Evolutionary conservation across 2,329 filamentous ascomycete species (phyloP), one percentile per base, ranked within the genome.

Genomic region (Exophiala xenobiotica): DNA sequence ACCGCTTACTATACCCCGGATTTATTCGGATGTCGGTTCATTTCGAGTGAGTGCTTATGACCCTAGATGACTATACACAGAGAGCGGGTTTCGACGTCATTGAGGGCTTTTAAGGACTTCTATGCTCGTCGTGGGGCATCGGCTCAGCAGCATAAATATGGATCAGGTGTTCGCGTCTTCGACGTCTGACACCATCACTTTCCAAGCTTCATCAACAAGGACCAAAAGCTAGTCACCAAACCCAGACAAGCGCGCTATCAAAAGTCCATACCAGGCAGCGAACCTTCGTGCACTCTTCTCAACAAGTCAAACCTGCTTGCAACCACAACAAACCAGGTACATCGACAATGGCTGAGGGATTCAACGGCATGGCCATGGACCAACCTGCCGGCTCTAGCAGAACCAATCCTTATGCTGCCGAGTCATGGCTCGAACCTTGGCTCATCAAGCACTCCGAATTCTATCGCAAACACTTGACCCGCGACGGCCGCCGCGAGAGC

Each of bases 361-460:
- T 51, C 38, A 57, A 53, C 38, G 54, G 50, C 23, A 27, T 56
- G 45, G 52, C 53, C 38, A 53, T 58, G 43, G 57, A 60, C 44
- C 57, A 59, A 37, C 54, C 54, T 18, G 51, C 44, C 11, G 57
- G 54, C 26, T 31, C 52, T 11, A 40, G 41, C 46, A 52, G 44
- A 16, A 40, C 33, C n/a, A 51, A 53, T 29, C 53, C 56, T 7
- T 50, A 56, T 41, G 57, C 57, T 24, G 52, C 57, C 22, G 57
- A 60, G 16, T 44, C 57, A 2, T 60, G 54, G 54, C 40, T 60
- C n/a, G 57, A 60, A 35, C 57, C 57, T 19, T 59, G 56, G 56
- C 57, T 60, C 46, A 53, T 58, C 49, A 57, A 57, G 26, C 54
- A 60, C 41, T 54, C 51, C 8, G 52, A 49, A 14, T 60, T 60